These are phyloP conservation scores for Candida rishiriensis DNA, from an alignment of 805 yeast genomes.

Conservation along the genomic window DNA sequence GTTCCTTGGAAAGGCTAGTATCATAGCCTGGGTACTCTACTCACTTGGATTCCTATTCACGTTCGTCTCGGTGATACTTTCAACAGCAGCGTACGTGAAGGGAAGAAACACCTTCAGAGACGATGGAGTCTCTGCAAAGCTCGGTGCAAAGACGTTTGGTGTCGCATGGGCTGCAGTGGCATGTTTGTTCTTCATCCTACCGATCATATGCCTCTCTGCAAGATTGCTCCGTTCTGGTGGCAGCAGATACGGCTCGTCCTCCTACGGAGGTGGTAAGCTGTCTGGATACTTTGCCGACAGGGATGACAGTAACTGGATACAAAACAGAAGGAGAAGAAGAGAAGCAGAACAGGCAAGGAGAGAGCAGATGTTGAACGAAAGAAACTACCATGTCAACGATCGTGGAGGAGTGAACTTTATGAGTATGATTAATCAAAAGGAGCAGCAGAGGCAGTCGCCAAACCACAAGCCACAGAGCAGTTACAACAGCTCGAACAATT, in stretches of 20 bases:
- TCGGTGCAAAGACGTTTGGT: constrained; percentile 52
- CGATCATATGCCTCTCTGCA: constrained; percentile 1
- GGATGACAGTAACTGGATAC: constrained; percentile 2
- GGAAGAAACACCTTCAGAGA: constrained; percentile 46
- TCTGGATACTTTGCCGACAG: neutral
- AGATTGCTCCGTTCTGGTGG: neutral
- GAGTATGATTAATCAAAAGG: constrained; percentile 7
- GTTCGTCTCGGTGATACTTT: constrained; percentile 40
- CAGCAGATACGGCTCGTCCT: neutral
- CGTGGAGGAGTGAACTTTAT: constrained; percentile 13
- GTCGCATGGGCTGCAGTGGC: constrained; percentile 57
- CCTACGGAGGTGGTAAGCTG: constrained; percentile 1
- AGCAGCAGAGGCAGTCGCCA: neutral
- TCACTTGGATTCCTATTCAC: constrained; percentile 40
- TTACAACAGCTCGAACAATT: neutral
- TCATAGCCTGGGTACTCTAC: constrained; percentile 10
- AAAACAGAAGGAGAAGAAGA: constrained; percentile 10
- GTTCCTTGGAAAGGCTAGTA: neutral
- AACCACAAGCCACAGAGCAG: neutral
- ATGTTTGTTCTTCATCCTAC: constrained; percentile 10
- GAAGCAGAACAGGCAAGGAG: neutral
- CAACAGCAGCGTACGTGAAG: constrained; percentile 52
- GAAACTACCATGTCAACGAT: neutral
- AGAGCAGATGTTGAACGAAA: constrained; percentile 1
- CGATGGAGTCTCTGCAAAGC: constrained; percentile 35